Base-by-base conservation (phyloP, 495 filamentous ascomycete species). In the Daldinia childiae region DNA sequence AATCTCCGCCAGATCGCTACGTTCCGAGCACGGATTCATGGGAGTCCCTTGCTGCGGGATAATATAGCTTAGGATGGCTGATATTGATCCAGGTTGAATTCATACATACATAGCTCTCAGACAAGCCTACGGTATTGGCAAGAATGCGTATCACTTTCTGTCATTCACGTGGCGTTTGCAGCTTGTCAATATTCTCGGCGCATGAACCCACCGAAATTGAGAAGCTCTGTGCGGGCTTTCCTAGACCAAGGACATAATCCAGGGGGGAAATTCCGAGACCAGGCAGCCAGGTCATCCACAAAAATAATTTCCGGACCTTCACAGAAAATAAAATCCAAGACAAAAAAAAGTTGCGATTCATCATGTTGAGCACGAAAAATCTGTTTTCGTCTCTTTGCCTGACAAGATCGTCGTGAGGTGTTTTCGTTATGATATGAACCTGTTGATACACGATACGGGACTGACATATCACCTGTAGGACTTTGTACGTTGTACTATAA, bases 181-280 rank as follows among this genome's bases (percentile, higher is more conserved):
- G 70, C 50, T 21, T 68, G 43, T 64, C 58, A 63, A 15, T 66
- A 21, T 36, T 62, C 64, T 68, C 45, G 57, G 64, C 58, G 71
- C 71, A 73, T 73, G n/a, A 66, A 66, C 34, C 27, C 58, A 19
- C 62, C 39, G 62, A 68, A 65, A 69, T 73, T 69, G 71, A 43
- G 26, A 55, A 62, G 66, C 62, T 66, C 71, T 62, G 66, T 66
- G 71, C 62, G 58, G 58, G 71, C 62, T 69, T 58, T 66, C 21
- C 9, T 14, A 21, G 21, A 27, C 66, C 34, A 26, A 57, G 30
- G 15, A 61, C 34, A 61, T 24, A 62, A 65, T 58, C 65, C 58
- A 65, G 57, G 57, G 65, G 65, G 21, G 8, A 24, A 50, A 54
- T 51, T 15, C 64, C 60, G 48, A 51, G 60, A 58, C 70, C 27